Evolutionary conservation across 352 stramenopile genomes (phyloP).

Genomic region (Phytophthora sp.): DNA sequence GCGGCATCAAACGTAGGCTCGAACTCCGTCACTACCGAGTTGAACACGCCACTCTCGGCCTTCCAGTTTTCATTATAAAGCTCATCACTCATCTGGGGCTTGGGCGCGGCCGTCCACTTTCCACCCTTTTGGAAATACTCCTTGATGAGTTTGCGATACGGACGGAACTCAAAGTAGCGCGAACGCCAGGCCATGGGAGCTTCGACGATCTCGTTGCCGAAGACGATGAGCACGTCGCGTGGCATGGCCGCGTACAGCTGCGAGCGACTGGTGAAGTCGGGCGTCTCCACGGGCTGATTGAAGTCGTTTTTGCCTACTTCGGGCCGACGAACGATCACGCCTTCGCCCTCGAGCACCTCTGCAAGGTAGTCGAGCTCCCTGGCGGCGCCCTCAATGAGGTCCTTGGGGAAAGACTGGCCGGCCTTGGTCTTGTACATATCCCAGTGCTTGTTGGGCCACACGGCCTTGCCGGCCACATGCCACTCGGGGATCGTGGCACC

Average conservation of each 20-base stretch:
- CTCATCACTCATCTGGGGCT: slow-evolving; percentile 91
- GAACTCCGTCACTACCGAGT: slow-evolving; percentile 90
- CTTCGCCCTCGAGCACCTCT: slow-evolving; percentile 83
- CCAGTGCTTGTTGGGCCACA: slow-evolving; percentile 90
- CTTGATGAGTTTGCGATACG: slow-evolving; percentile 90
- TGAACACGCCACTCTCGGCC: slow-evolving; percentile 77
- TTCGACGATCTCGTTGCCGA: slow-evolving; percentile 91
- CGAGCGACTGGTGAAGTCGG: slow-evolving; percentile 84
- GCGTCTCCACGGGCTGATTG: slow-evolving; percentile 75
- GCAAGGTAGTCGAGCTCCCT: slow-evolving; percentile 90
- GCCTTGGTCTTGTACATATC: slow-evolving; percentile 91
- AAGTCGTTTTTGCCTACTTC: slow-evolving; percentile 77
- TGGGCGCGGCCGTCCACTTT: slow-evolving; percentile 89
- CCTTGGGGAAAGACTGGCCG: slow-evolving; percentile 76
- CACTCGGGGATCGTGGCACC: slow-evolving; percentile 92
- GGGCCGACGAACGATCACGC: slow-evolving; percentile 83
- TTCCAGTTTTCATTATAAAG: slow-evolving; percentile 90
- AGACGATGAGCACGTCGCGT: slow-evolving; percentile 88
- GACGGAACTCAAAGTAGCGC: slow-evolving; percentile 91
- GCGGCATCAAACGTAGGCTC: slow-evolving; percentile 90
- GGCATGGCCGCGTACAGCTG: slow-evolving; percentile 91
- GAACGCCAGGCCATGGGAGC: slow-evolving; percentile 91
- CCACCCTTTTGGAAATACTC: slow-evolving; percentile 90
- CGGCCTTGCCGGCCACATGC: slow-evolving; percentile 89
- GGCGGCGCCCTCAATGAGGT: slow-evolving; percentile 75